Evolutionary conservation across 495 filamentous ascomycete genomes (phyloP), one percentile per base, ranked within the genome.

Genomic region (Thermothielavioides terrestris): DNA sequence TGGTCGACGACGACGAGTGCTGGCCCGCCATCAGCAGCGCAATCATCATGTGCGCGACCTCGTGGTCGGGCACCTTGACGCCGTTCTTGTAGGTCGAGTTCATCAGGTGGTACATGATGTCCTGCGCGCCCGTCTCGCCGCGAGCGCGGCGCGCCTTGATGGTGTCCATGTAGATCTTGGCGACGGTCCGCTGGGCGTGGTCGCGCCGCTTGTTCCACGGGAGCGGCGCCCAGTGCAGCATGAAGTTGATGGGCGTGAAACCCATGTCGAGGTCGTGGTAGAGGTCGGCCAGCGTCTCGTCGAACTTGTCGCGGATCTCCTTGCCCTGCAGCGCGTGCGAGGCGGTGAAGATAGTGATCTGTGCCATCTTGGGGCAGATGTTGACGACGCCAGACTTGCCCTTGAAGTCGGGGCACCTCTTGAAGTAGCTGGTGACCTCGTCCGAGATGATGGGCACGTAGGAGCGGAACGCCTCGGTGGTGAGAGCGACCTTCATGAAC

Each of bases 41-140:
- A 61, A 94, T 94, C 84, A 94, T 89, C 79, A 94, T 89, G 62
- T 91, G 87, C 6, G 88, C 87, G 31, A 91, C 78, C 56, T 94
- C 86, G 52, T 83, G 76, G 62, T 94, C 88, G 10, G 88, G 82
- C 6, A 91, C 72, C 6, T 68, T 65, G 23, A 67, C 72, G 46
- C 84, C 86, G 57, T 86, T 74, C 67, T 88, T 88, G 77, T 94
- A 94, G 2, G 67, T 71, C 49, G 83, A 80, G 60, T 75, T 73
- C 85, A 94, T 91, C 40, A 94, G 70, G 59, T 91, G 88, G 72
- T 76, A 82, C 68, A 92, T 86, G 71, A 92, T 91, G 60, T 92
- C 87, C 46, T 78, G 71, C 17, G 77, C 65, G 55, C 73, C 59
- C 7, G 53, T 67, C 49, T 77, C 68, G 40, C 68, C 66, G 4